Evolutionary conservation across 768 basidiomycete genomes (phyloP).

Genomic region (Suillus variegatus): DNA sequence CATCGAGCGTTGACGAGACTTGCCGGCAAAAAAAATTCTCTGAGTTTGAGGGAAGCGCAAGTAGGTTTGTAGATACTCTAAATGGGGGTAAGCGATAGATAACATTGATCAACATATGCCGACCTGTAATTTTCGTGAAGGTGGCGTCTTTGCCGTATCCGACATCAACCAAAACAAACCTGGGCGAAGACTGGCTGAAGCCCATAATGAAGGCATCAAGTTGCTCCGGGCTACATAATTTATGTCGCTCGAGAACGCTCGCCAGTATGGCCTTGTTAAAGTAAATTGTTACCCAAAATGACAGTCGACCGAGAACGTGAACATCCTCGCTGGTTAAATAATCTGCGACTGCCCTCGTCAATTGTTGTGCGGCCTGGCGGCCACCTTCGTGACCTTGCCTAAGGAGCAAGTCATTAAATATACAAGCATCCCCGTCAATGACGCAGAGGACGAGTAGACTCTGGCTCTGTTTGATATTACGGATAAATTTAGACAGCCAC

Average conservation of each 20-base stretch:
- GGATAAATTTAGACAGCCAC: neutral
- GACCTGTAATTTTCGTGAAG: constrained; percentile 74
- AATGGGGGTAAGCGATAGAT: constrained; percentile 8
- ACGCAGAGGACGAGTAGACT: constrained; percentile 72
- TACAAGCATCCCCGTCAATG: constrained; percentile 70
- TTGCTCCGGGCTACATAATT: constrained; percentile 63
- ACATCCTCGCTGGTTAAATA: constrained; percentile 64
- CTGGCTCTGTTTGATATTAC: constrained; percentile 46
- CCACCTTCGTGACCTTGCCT: constrained; percentile 68
- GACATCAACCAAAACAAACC: constrained; percentile 71
- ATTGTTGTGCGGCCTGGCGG: constrained; percentile 54
- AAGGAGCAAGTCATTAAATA: constrained; percentile 63
- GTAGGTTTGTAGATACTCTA: constrained; percentile 74
- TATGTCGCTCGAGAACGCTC: constrained; percentile 50
- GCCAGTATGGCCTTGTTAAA: constrained; percentile 61
- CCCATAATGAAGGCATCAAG: constrained; percentile 71
- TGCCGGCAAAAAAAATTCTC: constrained; percentile 72
- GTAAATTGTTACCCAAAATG: constrained; percentile 77
- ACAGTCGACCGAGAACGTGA: constrained; percentile 61
- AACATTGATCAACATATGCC: constrained; percentile 8
- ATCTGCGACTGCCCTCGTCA: constrained; percentile 70
- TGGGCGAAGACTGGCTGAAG: constrained; percentile 72
- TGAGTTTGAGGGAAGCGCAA: constrained; percentile 73
- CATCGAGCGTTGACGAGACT: constrained; percentile 17
- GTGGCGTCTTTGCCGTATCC: constrained; percentile 61